Evolutionary conservation across 2,329 filamentous ascomycete genomes (phyloP).

Genomic region (Diplocarpon rosae): DNA sequence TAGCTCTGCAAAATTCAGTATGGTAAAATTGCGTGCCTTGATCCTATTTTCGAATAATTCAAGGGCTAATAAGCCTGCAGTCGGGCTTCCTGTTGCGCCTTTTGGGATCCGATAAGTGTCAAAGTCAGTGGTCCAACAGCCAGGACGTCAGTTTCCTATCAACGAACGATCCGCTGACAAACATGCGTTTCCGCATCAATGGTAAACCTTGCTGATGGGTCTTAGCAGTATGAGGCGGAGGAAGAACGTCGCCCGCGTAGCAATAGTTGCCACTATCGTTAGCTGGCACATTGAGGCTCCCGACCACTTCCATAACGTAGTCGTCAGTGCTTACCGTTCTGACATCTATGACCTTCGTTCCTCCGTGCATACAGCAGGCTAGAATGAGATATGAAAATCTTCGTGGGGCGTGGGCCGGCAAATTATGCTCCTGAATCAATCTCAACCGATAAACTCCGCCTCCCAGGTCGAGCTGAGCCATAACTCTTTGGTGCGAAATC

Average conservation of each 20-base stretch:
- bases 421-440: conserved; percentile 32
- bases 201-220: conserved; percentile 14
- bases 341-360: conserved; percentile 53
- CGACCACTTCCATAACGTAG: neutral
- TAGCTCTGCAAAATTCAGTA: no score
- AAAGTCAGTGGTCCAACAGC: neutral
- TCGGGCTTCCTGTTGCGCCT: neutral
- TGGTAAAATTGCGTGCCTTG: no score
- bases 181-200: conserved; percentile 23
- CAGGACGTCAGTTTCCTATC: conserved; percentile 1
- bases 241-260: conserved; percentile 5
- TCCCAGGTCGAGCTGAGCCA: conserved; percentile 52
- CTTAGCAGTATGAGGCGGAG: no score
- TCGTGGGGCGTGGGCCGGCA: no score
- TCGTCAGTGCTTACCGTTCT: neutral
- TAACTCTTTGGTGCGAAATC: conserved; percentile 28
- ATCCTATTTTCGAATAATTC: no score
- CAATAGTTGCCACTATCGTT: neutral
- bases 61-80: no score
- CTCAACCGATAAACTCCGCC: conserved; percentile 88
- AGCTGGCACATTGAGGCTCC: neutral
- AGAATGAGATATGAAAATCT: conserved; percentile 42
- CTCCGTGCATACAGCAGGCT: conserved; percentile 91
- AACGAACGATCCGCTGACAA: neutral
- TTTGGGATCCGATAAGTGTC: neutral